A percentile compares a stretch with the other conserved stretches of the same genome.
Evolutionary conservation across 208 protist species (phyloP).

Genomic region (Chromosphaera perkinsii): DNA sequence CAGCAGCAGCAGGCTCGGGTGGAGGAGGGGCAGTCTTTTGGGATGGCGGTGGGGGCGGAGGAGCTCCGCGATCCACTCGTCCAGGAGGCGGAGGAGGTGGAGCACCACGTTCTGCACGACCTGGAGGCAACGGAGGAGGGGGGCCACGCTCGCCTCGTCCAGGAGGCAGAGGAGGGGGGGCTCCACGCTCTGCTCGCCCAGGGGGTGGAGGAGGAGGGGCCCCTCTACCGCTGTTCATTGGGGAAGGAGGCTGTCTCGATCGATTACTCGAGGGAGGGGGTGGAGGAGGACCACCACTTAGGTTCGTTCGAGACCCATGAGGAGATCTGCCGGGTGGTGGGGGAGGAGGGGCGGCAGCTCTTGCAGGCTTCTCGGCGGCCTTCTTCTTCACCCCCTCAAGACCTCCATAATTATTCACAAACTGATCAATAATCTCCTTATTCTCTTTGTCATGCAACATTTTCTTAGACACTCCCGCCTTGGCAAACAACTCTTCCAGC

Average conservation of each 20-base stretch:
- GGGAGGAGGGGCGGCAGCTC: neutral
- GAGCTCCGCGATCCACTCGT: no score
- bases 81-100: no score
- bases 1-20: no score
- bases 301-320: neutral
- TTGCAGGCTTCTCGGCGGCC: neutral
- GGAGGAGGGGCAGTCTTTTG: no score
- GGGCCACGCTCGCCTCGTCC: no score
- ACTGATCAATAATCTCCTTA: neutral
- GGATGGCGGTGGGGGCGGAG: no score
- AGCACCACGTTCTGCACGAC: no score
- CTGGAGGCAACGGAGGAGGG: no score
- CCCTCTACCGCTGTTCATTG: neutral
- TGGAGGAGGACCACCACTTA: neutral
- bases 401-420: conserved; percentile 1
- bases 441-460: conserved; percentile 7
- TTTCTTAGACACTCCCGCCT: conserved; percentile 12
- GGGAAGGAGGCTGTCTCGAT: neutral
- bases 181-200: neutral
- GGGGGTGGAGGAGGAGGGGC: conserved; percentile 1
- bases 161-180: neutral
- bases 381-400: neutral
- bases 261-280: neutral
- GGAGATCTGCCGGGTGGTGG: neutral
- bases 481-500: conserved; percentile 17